Conservation (phyloP, 2,329 filamentous ascomycete species). For the Endothia cerciana region DNA sequence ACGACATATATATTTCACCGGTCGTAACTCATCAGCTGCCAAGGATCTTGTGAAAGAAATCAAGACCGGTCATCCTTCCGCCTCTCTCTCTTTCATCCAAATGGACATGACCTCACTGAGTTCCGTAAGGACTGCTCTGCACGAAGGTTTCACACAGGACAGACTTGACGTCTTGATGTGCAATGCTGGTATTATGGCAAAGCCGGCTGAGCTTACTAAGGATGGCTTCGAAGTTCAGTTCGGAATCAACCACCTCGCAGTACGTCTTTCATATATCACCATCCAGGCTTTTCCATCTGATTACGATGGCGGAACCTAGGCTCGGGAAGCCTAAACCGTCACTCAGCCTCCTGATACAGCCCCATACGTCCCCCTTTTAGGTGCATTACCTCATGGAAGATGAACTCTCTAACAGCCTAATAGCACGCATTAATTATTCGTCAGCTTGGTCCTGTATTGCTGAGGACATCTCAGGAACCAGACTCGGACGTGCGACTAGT, state of each 20-base stretch:
- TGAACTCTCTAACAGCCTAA: not conserved
- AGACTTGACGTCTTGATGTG: constrained; percentile 42
- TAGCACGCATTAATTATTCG: constrained; percentile 45
- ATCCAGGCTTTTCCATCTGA: not conserved
- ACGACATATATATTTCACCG: constrained; percentile 35
- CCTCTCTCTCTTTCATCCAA: constrained; percentile 36
- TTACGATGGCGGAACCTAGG: not conserved
- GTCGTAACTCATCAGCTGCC: constrained; percentile 47
- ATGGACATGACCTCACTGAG: constrained; percentile 38
- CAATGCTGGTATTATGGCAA: constrained; percentile 40
- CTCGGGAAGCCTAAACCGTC: not conserved
- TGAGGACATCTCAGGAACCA: constrained; percentile 32
- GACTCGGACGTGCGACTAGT: constrained; percentile 36
- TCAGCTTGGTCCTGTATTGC: constrained; percentile 36
- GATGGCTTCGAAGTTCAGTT: constrained; percentile 45
- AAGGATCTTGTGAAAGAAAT: constrained; percentile 41
- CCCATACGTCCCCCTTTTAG: not conserved
- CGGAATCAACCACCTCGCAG: constrained; percentile 44
- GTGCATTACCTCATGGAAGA: not conserved
- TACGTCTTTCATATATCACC: constrained; percentile 4
- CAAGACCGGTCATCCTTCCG: constrained; percentile 31
- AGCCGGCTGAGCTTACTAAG: constrained; percentile 39
- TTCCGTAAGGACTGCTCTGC: constrained; percentile 5
- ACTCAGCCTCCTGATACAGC: not conserved
- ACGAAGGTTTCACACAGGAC: constrained; percentile 9